Percentiles rank a stretch among this genome's conserved stretches.
phyloP scores from a whole-genome alignment of 768 basidiomycete species.

The Rhizopogon vesiculosus region DNA sequence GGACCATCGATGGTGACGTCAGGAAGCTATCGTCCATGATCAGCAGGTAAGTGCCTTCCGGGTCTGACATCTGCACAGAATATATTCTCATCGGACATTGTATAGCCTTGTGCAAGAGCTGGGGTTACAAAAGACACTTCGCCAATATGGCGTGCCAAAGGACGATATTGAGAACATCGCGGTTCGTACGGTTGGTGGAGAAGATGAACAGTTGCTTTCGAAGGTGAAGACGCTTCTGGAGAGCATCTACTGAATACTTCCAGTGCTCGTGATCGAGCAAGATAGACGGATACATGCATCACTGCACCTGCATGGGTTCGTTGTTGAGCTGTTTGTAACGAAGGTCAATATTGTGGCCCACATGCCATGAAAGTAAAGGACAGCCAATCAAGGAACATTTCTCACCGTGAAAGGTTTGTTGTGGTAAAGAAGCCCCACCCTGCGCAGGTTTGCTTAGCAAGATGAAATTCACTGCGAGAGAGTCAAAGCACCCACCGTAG shows the following conservation, averaged over 20 bases:
- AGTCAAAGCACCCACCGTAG: too few species aligned
- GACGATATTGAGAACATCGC: constrained; percentile 53
- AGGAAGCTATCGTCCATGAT: constrained; percentile 49
- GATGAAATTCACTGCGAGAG: too few species aligned
- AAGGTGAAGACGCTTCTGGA: constrained; percentile 49
- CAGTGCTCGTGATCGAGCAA: not conserved
- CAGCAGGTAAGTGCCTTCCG: constrained; percentile 37
- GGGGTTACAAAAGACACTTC: constrained; percentile 53
- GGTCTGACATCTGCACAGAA: not conserved
- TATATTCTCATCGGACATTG: constrained; percentile 4
- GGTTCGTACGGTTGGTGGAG: constrained; percentile 6
- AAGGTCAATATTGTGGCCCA: too few species aligned
- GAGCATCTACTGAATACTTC: constrained; percentile 29
- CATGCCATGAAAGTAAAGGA: too few species aligned
- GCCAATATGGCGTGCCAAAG: constrained; percentile 60
- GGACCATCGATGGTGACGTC: constrained; percentile 61
- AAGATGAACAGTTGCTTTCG: constrained; percentile 31
- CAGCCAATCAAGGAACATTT: too few species aligned
- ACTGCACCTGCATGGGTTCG: too few species aligned
- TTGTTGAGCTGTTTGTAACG: too few species aligned
- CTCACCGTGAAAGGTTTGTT: too few species aligned
- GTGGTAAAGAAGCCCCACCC: too few species aligned
- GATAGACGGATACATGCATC: not conserved
- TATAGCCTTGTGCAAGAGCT: constrained; percentile 55
- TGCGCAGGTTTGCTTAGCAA: too few species aligned